Evolutionary conservation across 192 early-diverging fungal species (phyloP).

Genomic region (Backusella circina): DNA sequence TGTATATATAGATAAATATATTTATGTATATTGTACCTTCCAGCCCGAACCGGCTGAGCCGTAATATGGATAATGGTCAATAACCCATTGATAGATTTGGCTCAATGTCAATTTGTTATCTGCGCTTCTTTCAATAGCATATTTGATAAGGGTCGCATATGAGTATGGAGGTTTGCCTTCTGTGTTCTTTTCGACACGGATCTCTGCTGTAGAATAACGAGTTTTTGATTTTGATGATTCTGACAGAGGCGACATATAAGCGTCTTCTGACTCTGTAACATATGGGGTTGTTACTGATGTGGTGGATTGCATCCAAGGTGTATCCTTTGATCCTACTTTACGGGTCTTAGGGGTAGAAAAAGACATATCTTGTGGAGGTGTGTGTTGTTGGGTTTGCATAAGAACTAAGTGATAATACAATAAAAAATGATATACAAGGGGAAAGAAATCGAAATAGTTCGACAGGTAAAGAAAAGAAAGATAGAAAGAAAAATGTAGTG

Average conservation of each 20-base stretch:
- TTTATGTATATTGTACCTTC: conserved; percentile 36
- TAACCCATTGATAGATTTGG: conserved; percentile 78
- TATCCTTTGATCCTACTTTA: background rate
- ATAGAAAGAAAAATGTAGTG: background rate
- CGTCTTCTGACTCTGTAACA: background rate
- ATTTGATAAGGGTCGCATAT: conserved; percentile 75
- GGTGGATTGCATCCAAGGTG: conserved; percentile 1
- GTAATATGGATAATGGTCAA: conserved; percentile 73
- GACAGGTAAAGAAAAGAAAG: background rate
- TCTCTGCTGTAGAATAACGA: conserved; percentile 11
- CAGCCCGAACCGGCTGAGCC: conserved; percentile 60
- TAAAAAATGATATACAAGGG: background rate
- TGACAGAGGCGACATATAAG: conserved; percentile 7
- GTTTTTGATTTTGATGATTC: conserved; percentile 9
- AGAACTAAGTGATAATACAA: conserved; percentile 5
- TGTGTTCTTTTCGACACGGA: conserved; percentile 33
- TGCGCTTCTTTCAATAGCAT: conserved; percentile 67
- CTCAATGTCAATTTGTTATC: conserved; percentile 67
- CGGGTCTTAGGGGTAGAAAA: background rate
- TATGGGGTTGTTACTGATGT: background rate
- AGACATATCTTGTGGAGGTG: conserved; percentile 1
- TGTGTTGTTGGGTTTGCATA: background rate
- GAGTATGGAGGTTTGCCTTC: conserved; percentile 69
- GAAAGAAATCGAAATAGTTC: background rate
- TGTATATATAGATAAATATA: background rate